Percentiles rank a stretch among this genome's conserved stretches.
Conservation (phyloP, 768 basidiomycete genomes). For the Amyloporia xantha region DNA sequence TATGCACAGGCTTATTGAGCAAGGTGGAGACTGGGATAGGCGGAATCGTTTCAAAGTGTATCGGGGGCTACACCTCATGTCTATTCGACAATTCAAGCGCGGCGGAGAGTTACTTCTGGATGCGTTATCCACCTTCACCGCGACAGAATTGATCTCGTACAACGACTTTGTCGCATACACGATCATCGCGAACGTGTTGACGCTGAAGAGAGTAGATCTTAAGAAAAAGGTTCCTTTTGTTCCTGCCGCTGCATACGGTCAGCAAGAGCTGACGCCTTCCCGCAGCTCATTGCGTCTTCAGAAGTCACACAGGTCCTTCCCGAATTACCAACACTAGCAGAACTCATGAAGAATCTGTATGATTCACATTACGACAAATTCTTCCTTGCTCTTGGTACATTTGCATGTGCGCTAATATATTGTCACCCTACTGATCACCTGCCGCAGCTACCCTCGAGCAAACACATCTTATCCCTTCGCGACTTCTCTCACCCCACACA, state of each 20-base stretch:
- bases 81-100: conserved; percentile 87
- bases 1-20: conserved; percentile 82
- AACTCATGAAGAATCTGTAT: conserved; percentile 81
- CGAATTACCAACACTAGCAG: conserved; percentile 74
- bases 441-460: conserved; percentile 84
- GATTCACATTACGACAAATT: conserved; percentile 94
- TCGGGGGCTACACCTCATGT: conserved; percentile 75
- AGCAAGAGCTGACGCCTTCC: not conserved
- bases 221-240: conserved; percentile 86
- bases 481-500: conserved; percentile 78
- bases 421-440: too few relatives aligned
- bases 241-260: not conserved
- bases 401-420: too few relatives aligned
- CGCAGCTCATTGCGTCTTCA: conserved; percentile 73
- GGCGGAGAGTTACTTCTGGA: conserved; percentile 85
- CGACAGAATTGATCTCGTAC: conserved; percentile 81
- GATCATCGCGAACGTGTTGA: conserved; percentile 72
- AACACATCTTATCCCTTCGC: conserved; percentile 79
- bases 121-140: conserved; percentile 90
- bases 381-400: conserved; percentile 78
- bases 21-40: conserved; percentile 98
- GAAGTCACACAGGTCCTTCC: conserved; percentile 85
- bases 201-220: conserved; percentile 74
- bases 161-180: conserved; percentile 86
- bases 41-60: conserved; percentile 97